A percentile compares a stretch with the other conserved stretches of the same genome.
Conservation (phyloP, 129 eudicot genomes). For the Flaveria trinervia region DNA sequence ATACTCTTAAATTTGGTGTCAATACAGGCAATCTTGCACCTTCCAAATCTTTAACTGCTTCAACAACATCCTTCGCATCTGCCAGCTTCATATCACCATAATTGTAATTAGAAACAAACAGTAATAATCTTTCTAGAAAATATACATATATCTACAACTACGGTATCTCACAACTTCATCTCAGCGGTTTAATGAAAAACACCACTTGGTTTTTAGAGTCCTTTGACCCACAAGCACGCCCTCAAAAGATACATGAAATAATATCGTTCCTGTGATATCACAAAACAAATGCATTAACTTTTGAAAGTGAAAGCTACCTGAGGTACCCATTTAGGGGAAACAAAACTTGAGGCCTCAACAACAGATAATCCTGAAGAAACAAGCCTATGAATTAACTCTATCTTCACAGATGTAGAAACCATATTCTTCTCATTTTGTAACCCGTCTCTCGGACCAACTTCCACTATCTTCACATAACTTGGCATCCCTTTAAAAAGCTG, state of each 20-base stretch:
- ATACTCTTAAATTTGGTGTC: slow-evolving; percentile 84
- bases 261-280: not conserved
- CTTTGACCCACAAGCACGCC: not conserved
- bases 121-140: slow-evolving; percentile 1
- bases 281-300: not conserved
- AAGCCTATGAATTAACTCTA: slow-evolving; percentile 72
- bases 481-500: slow-evolving; percentile 72
- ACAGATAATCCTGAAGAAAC: slow-evolving; percentile 82
- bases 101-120: slow-evolving; percentile 13
- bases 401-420: slow-evolving; percentile 77
- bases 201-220: not conserved
- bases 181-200: not conserved
- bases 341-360: slow-evolving; percentile 97
- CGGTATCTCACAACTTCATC: not conserved
- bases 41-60: slow-evolving; percentile 60
- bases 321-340: slow-evolving; percentile 99
- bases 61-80: slow-evolving; percentile 89
- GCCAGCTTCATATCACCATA: slow-evolving; percentile 58
- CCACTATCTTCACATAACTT: slow-evolving; percentile 89
- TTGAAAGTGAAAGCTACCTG: slow-evolving; percentile 54
- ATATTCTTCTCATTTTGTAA: slow-evolving; percentile 78
- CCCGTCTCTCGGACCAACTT: slow-evolving; percentile 99
- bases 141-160: no score
- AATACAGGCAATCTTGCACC: slow-evolving; percentile 81
- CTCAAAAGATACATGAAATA: not conserved